Percentiles rank a stretch among this genome's conserved stretches.
Evolutionary conservation across 805 yeast species (phyloP).

Genomic region (Yamadazyma kitorensis): DNA sequence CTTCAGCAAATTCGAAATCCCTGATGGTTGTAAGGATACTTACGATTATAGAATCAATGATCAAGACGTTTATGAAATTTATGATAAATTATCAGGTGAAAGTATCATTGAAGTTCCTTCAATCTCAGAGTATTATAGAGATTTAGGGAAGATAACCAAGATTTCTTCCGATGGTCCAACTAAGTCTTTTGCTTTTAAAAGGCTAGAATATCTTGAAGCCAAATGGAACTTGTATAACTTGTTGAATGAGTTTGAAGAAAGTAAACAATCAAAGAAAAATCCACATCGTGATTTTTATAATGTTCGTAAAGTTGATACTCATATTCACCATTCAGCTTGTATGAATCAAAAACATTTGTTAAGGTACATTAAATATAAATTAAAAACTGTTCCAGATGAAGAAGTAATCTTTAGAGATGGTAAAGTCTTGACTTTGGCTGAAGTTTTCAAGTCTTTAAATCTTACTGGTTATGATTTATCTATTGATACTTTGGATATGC

Average conservation of each 20-base stretch:
- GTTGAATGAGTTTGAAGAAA: slow-evolving; percentile 90
- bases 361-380: slow-evolving; percentile 91
- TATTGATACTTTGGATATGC: slow-evolving; percentile 98
- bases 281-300: slow-evolving; percentile 98
- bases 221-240: slow-evolving; percentile 91
- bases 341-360: slow-evolving; percentile 97
- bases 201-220: slow-evolving; percentile 92
- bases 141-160: slow-evolving; percentile 67
- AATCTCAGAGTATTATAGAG: slow-evolving; percentile 79
- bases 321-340: slow-evolving; percentile 98
- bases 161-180: slow-evolving; percentile 94
- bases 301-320: slow-evolving; percentile 96
- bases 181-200: slow-evolving; percentile 91
- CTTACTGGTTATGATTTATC: slow-evolving; percentile 92
- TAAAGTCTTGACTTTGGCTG: slow-evolving; percentile 75
- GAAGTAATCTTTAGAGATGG: slow-evolving; percentile 94
- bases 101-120: slow-evolving; percentile 67
- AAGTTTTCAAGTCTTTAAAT: slow-evolving; percentile 88
- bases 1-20: slow-evolving; percentile 53
- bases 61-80: slow-evolving; percentile 71
- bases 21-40: slow-evolving; percentile 41
- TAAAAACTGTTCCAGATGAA: slow-evolving; percentile 82
- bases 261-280: slow-evolving; percentile 81
- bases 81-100: slow-evolving; percentile 23
- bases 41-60: slow-evolving; percentile 47